phyloP scores from a whole-genome alignment of 768 basidiomycete species.

The Crassisporium funariophilum region DNA sequence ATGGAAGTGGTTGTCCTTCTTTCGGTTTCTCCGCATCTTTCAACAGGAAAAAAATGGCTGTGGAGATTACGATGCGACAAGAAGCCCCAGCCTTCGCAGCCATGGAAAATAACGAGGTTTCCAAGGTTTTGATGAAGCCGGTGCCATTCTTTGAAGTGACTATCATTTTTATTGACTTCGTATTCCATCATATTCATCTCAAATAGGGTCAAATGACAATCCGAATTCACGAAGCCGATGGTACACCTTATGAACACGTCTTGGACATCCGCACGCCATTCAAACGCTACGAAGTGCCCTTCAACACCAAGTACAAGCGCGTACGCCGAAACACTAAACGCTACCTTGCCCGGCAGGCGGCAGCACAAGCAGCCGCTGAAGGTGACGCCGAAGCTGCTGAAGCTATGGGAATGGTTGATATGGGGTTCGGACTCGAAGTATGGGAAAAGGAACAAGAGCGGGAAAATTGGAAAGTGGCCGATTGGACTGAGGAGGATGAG shows the following conservation, averaged over 20 bases:
- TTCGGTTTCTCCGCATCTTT: slow-evolving; percentile 91
- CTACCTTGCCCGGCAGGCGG: slow-evolving; percentile 91
- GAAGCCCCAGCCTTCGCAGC: slow-evolving; percentile 77
- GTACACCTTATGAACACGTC: slow-evolving; percentile 98
- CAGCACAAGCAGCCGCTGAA: slow-evolving; percentile 90
- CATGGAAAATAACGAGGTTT: slow-evolving; percentile 68
- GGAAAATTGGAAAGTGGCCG: slow-evolving; percentile 94
- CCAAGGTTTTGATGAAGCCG: slow-evolving; percentile 72
- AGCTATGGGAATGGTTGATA: slow-evolving; percentile 91
- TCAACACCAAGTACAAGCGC: slow-evolving; percentile 98
- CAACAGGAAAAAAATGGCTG: slow-evolving; percentile 97
- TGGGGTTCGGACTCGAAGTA: slow-evolving; percentile 89
- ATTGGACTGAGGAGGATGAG: slow-evolving; percentile 98
- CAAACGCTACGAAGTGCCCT: slow-evolving; percentile 97
- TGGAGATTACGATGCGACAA: slow-evolving; percentile 94
- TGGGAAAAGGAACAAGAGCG: slow-evolving; percentile 96
- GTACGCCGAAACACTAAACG: slow-evolving; percentile 95
- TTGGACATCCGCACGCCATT: slow-evolving; percentile 84
- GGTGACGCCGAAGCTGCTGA: slow-evolving; percentile 92
- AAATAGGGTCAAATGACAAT: slow-evolving; percentile 94
- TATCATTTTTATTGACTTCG: not conserved
- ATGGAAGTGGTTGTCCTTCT: slow-evolving; percentile 92
- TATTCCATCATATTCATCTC: slow-evolving; percentile 3
- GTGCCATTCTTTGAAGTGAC: slow-evolving; percentile 87
- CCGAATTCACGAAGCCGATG: slow-evolving; percentile 98